These are phyloP conservation scores for Citrus sp. DNA, from an alignment of 345 rosid species.

Conservation along the genomic window DNA sequence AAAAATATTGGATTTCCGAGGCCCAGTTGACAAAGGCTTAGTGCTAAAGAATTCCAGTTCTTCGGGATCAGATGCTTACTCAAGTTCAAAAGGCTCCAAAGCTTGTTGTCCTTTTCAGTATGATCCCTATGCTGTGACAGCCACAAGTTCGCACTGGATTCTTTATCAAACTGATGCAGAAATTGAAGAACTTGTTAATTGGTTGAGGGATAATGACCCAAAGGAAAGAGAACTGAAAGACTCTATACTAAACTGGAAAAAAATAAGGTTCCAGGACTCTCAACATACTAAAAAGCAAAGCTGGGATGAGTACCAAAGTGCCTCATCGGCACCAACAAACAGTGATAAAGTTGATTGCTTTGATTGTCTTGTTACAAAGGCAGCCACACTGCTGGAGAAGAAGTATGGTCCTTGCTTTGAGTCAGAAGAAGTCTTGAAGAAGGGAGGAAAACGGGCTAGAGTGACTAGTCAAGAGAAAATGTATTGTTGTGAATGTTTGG, in stretches of 20 bases:
- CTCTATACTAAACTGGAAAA: slow-evolving; percentile 58
- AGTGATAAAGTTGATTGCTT: slow-evolving; percentile 26
- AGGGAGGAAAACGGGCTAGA: slow-evolving; percentile 49
- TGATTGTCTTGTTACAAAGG: slow-evolving; percentile 57
- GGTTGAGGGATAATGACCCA: slow-evolving; percentile 63
- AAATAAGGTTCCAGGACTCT: slow-evolving; percentile 47
- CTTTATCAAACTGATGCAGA: slow-evolving; percentile 72
- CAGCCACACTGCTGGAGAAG: slow-evolving; percentile 61
- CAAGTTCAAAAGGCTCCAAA: slow-evolving; percentile 47
- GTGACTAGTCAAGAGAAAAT: slow-evolving; percentile 46
- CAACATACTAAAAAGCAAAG: slow-evolving; percentile 30
- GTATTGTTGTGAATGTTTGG: slow-evolving; percentile 80
- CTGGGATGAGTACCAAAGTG: slow-evolving; percentile 26
- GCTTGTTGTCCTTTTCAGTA: slow-evolving; percentile 51
- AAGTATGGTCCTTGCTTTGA: slow-evolving; percentile 59
- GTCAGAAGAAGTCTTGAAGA: slow-evolving; percentile 43
- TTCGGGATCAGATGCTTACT: slow-evolving; percentile 14
- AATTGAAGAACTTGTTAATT: slow-evolving; percentile 57
- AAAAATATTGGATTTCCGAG: slow-evolving; percentile 14
- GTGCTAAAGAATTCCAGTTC: slow-evolving; percentile 19
- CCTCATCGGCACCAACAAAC: slow-evolving; percentile 13
- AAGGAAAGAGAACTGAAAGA: slow-evolving; percentile 80
- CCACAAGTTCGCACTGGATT: slow-evolving; percentile 47
- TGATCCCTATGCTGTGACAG: slow-evolving; percentile 34
- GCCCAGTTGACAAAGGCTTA: background rate